Evolutionary conservation across 1,139 yeast genomes (phyloP).

Genomic region (Yarrowia galli): DNA sequence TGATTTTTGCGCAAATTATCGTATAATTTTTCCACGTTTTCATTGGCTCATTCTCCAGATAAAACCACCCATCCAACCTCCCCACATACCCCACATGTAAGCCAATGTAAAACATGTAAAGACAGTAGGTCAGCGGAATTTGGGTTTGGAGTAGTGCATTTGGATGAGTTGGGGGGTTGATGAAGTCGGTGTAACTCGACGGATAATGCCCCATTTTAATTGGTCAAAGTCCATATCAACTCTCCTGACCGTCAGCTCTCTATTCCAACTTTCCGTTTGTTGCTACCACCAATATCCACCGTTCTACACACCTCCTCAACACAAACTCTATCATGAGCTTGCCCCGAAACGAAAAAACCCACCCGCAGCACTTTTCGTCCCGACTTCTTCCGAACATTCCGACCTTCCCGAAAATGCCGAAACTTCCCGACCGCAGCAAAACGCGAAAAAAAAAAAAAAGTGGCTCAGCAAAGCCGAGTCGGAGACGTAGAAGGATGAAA

Average conservation of each 20-base stretch:
- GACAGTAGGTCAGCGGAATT: not conserved
- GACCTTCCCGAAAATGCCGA: constrained; percentile 5
- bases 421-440: not conserved
- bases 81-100: constrained; percentile 37
- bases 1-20: too few species aligned
- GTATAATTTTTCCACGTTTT: too few species aligned
- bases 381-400: constrained; percentile 26
- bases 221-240: too few species aligned
- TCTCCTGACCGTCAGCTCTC: too few species aligned
- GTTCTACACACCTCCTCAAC: not conserved
- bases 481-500: not conserved
- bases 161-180: not conserved
- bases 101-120: constrained; percentile 37
- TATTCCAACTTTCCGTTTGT: too few species aligned
- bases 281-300: too few species aligned
- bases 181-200: not conserved
- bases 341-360: constrained; percentile 26
- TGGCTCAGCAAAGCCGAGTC: not conserved
- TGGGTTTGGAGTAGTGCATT: constrained; percentile 5
- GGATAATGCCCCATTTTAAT: not conserved
- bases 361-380: constrained; percentile 33
- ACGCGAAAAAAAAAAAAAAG: not conserved
- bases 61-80: not conserved
- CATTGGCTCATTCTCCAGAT: too few species aligned
- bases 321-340: not conserved